Percentiles rank a stretch among this genome's conserved stretches.
These are phyloP conservation scores for Coprinopsis marcescibilis DNA, from an alignment of 768 basidiomycete genomes.

Conservation along the genomic window DNA sequence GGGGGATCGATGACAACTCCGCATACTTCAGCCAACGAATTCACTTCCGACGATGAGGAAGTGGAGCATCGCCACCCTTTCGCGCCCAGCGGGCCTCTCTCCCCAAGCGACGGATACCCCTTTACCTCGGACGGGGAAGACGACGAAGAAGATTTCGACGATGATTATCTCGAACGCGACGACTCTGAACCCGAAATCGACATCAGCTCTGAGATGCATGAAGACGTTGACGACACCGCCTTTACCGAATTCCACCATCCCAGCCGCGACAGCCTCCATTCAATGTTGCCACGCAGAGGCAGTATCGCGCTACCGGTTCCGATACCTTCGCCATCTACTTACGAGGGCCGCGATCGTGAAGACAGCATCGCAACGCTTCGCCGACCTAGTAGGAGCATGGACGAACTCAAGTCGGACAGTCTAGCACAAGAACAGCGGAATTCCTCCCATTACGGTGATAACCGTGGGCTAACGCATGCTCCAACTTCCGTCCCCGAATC, in stretches of 20 bases:
- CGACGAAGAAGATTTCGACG: slow-evolving; percentile 42
- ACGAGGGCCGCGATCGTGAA: slow-evolving; percentile 43
- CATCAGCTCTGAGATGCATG: slow-evolving; percentile 31
- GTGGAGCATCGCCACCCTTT: slow-evolving; percentile 28
- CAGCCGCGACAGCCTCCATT: slow-evolving; percentile 17
- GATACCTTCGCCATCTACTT: slow-evolving; percentile 35
- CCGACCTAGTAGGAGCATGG: slow-evolving; percentile 55
- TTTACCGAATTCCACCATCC: slow-evolving; percentile 16
- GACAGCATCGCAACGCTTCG: slow-evolving; percentile 54
- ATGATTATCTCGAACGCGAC: slow-evolving; percentile 30
- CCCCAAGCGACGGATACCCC: slow-evolving; percentile 13
- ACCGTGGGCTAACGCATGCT: slow-evolving; percentile 19
- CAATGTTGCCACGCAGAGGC: slow-evolving; percentile 33
- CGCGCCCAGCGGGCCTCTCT: slow-evolving; percentile 23
- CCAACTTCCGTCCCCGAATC: slow-evolving; percentile 44
- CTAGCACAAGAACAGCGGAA: slow-evolving; percentile 4
- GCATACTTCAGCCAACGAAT: slow-evolving; percentile 29
- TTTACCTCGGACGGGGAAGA: slow-evolving; percentile 22
- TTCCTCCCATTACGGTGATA: slow-evolving; percentile 7
- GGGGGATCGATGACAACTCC: slow-evolving; percentile 27
- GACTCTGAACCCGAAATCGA: slow-evolving; percentile 33
- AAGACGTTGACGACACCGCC: slow-evolving; percentile 26
- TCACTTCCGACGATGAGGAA: slow-evolving; percentile 32
- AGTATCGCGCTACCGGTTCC: slow-evolving; percentile 63
- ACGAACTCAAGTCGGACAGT: slow-evolving; percentile 29